Conservation (phyloP, 2,329 filamentous ascomycete species). For the Arachnomyces sp. region DNA sequence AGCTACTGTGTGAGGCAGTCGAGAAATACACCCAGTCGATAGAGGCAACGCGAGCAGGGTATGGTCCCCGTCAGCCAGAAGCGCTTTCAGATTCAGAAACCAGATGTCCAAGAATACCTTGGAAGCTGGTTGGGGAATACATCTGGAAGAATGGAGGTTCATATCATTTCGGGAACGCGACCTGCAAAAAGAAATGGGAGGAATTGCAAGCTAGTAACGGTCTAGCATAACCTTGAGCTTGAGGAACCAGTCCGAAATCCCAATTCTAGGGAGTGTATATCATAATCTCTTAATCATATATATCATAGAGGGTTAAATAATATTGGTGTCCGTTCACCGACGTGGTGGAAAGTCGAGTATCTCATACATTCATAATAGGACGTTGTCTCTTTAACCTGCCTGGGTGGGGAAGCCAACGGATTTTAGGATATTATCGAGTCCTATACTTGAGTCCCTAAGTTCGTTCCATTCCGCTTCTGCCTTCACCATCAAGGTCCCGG, state of each 20-base stretch:
- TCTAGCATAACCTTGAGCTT: background rate
- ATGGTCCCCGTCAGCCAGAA: background rate
- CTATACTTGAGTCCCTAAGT: conserved; percentile 32
- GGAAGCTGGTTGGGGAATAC: conserved; percentile 51
- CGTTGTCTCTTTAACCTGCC: conserved; percentile 1
- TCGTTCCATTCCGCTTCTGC: conserved; percentile 45
- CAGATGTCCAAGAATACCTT: conserved; percentile 42
- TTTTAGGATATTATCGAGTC: conserved; percentile 37
- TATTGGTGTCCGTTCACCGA: background rate
- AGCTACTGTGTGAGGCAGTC: conserved; percentile 34
- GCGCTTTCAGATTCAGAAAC: conserved; percentile 5
- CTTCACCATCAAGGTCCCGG: conserved; percentile 53
- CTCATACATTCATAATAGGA: background rate
- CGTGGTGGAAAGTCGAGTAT: background rate
- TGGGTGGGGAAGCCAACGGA: conserved; percentile 32
- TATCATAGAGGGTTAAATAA: background rate
- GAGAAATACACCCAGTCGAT: conserved; percentile 15
- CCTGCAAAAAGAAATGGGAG: conserved; percentile 55
- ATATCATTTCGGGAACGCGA: conserved; percentile 53
- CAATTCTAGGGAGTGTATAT: conserved; percentile 4
- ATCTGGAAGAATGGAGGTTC: conserved; percentile 46
- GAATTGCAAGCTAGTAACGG: conserved; percentile 28
- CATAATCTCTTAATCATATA: conserved; percentile 1
- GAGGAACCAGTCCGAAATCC: conserved; percentile 2
- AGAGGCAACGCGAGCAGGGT: background rate